Evolutionary conservation across 2,329 filamentous ascomycete genomes (phyloP).

Genomic region (Exophiala aquamarina): DNA sequence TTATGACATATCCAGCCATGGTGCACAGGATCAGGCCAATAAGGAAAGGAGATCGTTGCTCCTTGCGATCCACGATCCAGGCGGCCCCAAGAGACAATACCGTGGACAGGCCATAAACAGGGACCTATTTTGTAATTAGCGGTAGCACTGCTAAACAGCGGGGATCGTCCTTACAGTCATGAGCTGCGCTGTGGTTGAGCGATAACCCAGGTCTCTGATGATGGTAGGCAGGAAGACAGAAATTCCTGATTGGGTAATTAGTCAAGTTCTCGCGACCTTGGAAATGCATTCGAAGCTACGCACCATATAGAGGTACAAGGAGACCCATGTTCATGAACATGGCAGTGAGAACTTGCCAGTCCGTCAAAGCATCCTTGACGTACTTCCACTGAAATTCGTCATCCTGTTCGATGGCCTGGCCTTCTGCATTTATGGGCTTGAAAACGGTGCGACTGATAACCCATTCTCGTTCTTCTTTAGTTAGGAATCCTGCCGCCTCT

Average conservation of each 20-base stretch:
- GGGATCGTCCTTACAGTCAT: too few species aligned
- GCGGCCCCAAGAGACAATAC: background rate
- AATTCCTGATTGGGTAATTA: conserved; percentile 27
- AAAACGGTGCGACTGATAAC: conserved; percentile 37
- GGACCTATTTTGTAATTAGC: too few species aligned
- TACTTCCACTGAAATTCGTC: conserved; percentile 37
- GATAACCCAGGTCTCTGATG: conserved; percentile 41
- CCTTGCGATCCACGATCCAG: background rate
- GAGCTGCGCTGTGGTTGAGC: conserved; percentile 38
- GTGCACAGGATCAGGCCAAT: background rate
- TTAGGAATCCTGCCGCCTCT: background rate
- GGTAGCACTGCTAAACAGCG: conserved; percentile 33
- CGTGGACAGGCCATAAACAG: background rate
- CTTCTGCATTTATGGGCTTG: conserved; percentile 26
- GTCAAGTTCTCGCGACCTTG: background rate
- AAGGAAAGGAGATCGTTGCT: background rate
- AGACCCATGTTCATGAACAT: conserved; percentile 41
- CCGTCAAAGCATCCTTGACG: conserved; percentile 28
- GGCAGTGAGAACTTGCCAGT: conserved; percentile 10
- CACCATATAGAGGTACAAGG: conserved; percentile 40
- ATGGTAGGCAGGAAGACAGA: conserved; percentile 37
- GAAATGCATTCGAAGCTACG: too few species aligned
- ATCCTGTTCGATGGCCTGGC: conserved; percentile 16
- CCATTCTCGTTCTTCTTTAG: conserved; percentile 33
- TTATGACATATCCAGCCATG: background rate